Evolutionary conservation across 1,284 basidiomycete genomes (phyloP), one percentile per base, ranked within the genome.

Genomic region (Austroboletus niveus): DNA sequence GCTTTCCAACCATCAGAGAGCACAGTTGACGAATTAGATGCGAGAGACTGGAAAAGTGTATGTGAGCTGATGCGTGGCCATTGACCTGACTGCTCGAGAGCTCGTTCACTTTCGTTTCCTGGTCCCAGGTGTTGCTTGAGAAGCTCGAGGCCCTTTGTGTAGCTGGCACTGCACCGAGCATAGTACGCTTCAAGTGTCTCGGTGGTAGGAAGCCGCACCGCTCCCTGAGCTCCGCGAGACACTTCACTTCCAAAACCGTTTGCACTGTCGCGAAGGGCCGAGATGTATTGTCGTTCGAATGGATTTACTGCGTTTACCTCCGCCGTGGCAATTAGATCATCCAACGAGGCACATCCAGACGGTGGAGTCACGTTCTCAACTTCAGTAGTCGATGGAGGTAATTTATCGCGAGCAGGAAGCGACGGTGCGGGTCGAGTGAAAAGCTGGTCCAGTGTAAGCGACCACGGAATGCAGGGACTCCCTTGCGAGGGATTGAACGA

Each of bases 1-100:
- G 29, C 15, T 31, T 54, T 53, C 76, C 75, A 76, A 11, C 48
- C 34, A 0, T 47, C 27, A 0, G 57, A 29, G 14, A 62, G 53
- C 5, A 6, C 0, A 14, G 17, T 44, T 4, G n/a, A 27, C 0
- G 51, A 57, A 3, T 53, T 57, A 10, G 59, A 64, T 1, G 64
- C 57, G 17, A 71, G 57, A 8, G 38, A 47, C 3, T 55, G 45
- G 4, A 75, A 55, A 11, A 75, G 53, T 0, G 58, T 43, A 31
- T 57, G 52, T 3, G 51, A 39, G 0, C 66, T 69, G 14, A 70
- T 45, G 15, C 55, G 59, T 15, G 70, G 68, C 70, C 68, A 72
- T 35, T 60, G 58, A 8, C 68, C 69, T 0, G 63, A 60, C 4
- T 44, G 47, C 7, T 39, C 27, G 6, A 62, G 36, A 12, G 53